Evolutionary conservation across 495 filamentous ascomycete species (phyloP), one percentile per base, ranked within the genome.

Genomic region (Letharia lupina): DNA sequence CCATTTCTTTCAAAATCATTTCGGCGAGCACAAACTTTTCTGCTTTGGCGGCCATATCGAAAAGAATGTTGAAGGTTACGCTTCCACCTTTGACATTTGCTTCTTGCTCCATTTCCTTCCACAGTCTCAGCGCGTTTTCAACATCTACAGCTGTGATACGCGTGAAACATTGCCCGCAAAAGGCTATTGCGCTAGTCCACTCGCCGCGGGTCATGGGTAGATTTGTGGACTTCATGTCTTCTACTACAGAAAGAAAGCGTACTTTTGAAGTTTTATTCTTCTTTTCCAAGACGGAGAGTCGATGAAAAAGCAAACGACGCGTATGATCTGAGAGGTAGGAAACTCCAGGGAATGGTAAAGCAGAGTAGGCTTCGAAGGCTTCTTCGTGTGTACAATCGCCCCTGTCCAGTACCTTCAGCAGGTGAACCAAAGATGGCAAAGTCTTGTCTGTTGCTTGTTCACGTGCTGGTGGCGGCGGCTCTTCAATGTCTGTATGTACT

Each of bases 61-160:
- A 96, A 40, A 98, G 83, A 63, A 96, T 89, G 74, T 90, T 93
- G 78, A 98, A 96, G 3, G 93, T 93, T 15, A 89, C 86, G 42
- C 82, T 78, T 68, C 85, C 89, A 42, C 79, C 82, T 67, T 77
- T 71, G n/a, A 91, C 74, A 8, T 83, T 81, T 23, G 85, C 85
- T n/a, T 84, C 74, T 39, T 82, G 76, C 74, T 98, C 94, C 88
- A 96, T 96, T 69, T 91, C 84, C 64, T 85, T 84, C 91, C 92
- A 98, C n/a, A 94, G 75, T 42, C 86, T 80, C 23, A 98, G 83
- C 2, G 91, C 89, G 33, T 84, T 77, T 64, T 89, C 81, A 11
- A 92, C 77, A 65, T 96, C 89, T 28, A 77, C 73, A 48, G 82
- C 82, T 20, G 83, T 81, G 13, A 89, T 82, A 28, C 69, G 79